These are phyloP conservation scores for Collybia nuda DNA, from an alignment of 768 basidiomycete species.

Conservation along the genomic window DNA sequence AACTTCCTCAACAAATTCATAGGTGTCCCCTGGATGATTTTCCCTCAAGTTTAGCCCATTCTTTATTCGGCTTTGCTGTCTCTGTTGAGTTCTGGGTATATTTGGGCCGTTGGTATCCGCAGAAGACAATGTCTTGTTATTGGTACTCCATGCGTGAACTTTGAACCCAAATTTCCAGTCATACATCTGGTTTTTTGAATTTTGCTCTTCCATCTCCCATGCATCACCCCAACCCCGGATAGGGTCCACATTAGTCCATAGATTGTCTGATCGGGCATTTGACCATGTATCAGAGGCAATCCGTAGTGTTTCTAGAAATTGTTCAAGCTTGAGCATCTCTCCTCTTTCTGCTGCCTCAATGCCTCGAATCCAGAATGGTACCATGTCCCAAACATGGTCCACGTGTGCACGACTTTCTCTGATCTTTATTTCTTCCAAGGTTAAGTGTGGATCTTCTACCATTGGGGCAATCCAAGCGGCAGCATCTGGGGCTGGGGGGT, in stretches of 20 bases:
- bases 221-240: slow-evolving; percentile 1
- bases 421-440: slow-evolving; percentile 26
- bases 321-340: slow-evolving; percentile 39
- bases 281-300: slow-evolving; percentile 22
- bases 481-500: slow-evolving; percentile 15
- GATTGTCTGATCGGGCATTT: slow-evolving; percentile 2
- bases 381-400: slow-evolving; percentile 48
- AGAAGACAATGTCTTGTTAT: not conserved
- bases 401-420: slow-evolving; percentile 29
- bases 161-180: not conserved
- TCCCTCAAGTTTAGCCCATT: slow-evolving; percentile 1
- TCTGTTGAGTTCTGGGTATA: not conserved
- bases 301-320: slow-evolving; percentile 43
- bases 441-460: slow-evolving; percentile 18
- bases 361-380: slow-evolving; percentile 54
- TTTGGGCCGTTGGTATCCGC: not conserved
- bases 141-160: not conserved
- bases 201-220: not conserved
- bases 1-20: slow-evolving; percentile 45
- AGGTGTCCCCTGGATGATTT: slow-evolving; percentile 2
- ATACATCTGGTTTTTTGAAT: not conserved
- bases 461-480: slow-evolving; percentile 21
- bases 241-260: slow-evolving; percentile 12
- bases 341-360: slow-evolving; percentile 48
- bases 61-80: not conserved